Evolutionary conservation across 192 early-diverging fungal genomes (phyloP).

Genomic region (Chytriomyces confervae): DNA sequence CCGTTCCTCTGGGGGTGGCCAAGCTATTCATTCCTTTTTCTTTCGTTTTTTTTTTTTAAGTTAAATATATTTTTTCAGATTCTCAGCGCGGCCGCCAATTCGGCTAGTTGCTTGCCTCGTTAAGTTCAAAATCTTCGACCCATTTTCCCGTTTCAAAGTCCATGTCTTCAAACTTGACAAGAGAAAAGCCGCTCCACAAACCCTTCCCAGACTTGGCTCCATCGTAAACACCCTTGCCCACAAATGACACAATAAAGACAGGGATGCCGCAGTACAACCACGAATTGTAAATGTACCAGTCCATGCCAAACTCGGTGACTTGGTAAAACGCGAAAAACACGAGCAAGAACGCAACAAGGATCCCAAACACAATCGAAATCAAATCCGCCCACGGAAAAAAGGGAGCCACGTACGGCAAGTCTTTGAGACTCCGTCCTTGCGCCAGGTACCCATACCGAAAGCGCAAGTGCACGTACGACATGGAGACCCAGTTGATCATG

Average conservation of each 20-base stretch:
- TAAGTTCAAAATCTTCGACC: not conserved
- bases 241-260: not conserved
- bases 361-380: not conserved
- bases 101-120: too few species aligned
- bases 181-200: not conserved
- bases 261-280: constrained; percentile 26
- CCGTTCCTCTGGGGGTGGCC: too few species aligned
- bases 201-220: not conserved
- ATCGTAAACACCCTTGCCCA: not conserved
- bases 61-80: too few species aligned
- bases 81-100: too few species aligned
- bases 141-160: constrained; percentile 33
- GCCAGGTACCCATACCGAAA: not conserved
- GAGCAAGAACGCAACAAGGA: constrained; percentile 3
- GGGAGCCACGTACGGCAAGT: constrained; percentile 11
- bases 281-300: constrained; percentile 24
- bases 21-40: too few species aligned
- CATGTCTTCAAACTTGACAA: constrained; percentile 3
- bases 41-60: too few species aligned
- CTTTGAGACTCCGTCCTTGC: not conserved
- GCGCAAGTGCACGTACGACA: not conserved
- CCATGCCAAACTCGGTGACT: not conserved
- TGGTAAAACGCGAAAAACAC: not conserved
- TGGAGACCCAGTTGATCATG: constrained; percentile 1
- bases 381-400: constrained; percentile 1